Conservation (phyloP, 2,329 filamentous ascomycete genomes). For the Myriangium duriaei region DNA sequence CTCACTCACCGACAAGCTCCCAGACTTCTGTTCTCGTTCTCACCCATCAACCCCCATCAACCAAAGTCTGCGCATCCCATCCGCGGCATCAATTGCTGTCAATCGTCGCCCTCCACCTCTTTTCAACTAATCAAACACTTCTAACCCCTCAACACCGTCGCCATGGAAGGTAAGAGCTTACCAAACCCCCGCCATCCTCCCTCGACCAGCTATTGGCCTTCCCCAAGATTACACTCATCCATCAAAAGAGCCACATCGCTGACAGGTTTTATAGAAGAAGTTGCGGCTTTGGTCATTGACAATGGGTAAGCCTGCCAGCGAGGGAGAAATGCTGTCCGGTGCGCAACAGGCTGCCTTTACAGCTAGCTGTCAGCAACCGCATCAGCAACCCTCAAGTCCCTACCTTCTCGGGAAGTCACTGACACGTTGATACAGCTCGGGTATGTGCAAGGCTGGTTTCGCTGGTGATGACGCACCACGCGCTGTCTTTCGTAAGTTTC, state of each 20-base stretch:
- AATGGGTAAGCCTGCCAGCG: slow-evolving; percentile 79
- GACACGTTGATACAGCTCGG: slow-evolving; percentile 89
- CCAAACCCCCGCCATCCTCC: slow-evolving; percentile 7
- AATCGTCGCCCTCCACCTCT: neutral
- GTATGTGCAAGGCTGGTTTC: slow-evolving; percentile 99
- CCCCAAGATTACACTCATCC: neutral
- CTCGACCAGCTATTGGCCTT: slow-evolving; percentile 1
- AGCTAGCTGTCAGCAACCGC: slow-evolving; percentile 2
- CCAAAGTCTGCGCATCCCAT: slow-evolving; percentile 1
- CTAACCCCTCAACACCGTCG: slow-evolving; percentile 15
- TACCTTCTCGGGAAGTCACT: too few species aligned
- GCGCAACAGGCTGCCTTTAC: neutral
- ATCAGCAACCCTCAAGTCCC: neutral
- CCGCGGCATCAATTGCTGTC: slow-evolving; percentile 9
- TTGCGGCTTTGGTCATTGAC: slow-evolving; percentile 99
- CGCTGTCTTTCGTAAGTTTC: slow-evolving; percentile 97
- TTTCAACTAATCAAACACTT: neutral
- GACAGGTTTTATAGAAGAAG: slow-evolving; percentile 66
- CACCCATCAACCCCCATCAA: slow-evolving; percentile 11
- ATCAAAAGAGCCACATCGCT: neutral
- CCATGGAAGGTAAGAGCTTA: slow-evolving; percentile 21
- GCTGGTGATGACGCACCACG: slow-evolving; percentile 99
- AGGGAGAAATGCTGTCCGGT: neutral
- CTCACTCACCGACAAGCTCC: slow-evolving; percentile 10
- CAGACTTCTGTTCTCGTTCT: slow-evolving; percentile 6